phyloP scores from a whole-genome alignment of 2,329 filamentous ascomycete species.

The Alternaria alternata region DNA sequence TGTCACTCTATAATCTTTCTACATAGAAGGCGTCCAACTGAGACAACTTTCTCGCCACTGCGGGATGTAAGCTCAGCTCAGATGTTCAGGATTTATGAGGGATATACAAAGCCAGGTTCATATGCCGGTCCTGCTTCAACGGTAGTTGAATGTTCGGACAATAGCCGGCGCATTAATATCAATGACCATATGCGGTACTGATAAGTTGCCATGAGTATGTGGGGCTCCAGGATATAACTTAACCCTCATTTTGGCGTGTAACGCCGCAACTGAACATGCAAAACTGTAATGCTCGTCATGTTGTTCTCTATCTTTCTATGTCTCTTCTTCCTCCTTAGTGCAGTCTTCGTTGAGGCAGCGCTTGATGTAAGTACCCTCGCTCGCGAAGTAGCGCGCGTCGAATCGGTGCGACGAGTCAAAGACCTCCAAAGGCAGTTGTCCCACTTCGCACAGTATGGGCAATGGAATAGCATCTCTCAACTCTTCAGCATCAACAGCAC shows the following conservation, averaged over 20 bases:
- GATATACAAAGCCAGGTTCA: neutral
- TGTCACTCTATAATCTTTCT: neutral
- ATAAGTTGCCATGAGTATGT: neutral
- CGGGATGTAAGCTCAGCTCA: neutral
- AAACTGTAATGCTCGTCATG: neutral
- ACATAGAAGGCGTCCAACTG: neutral
- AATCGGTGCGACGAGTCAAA: conserved; percentile 37
- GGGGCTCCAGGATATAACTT: neutral
- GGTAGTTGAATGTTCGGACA: neutral
- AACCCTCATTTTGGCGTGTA: too few species aligned
- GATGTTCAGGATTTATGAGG: neutral
- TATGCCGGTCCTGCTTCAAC: neutral
- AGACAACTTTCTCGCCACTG: neutral
- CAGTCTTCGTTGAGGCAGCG: neutral
- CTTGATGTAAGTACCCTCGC: conserved; percentile 19
- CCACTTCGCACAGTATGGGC: conserved; percentile 30
- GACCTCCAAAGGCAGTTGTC: conserved; percentile 30
- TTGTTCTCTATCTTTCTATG: neutral
- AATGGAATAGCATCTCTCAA: conserved; percentile 17
- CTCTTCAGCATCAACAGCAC: conserved; percentile 30
- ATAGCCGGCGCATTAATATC: neutral
- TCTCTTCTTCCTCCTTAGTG: neutral
- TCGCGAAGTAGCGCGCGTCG: conserved; percentile 25
- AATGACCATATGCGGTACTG: neutral
- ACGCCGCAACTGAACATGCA: neutral